Conservation (phyloP, 805 yeast genomes). For the Starmerella sp. region DNA sequence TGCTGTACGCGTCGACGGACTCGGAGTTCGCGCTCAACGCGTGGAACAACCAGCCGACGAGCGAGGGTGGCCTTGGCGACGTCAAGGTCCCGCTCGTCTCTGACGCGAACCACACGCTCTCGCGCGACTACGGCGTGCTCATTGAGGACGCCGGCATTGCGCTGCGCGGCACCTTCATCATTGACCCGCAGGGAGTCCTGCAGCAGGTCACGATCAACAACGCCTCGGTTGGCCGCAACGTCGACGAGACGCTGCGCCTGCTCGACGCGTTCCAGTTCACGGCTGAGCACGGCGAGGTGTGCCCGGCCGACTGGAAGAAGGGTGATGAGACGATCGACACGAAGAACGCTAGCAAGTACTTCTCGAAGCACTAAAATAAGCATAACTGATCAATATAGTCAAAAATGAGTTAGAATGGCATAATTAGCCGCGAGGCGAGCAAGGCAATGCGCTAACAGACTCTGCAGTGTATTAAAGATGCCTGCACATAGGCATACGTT, state of each 20-base stretch:
- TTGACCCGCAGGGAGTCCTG: slow-evolving; percentile 87
- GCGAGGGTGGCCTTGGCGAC: slow-evolving; percentile 97
- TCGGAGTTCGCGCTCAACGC: slow-evolving; percentile 95
- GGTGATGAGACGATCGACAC: slow-evolving; percentile 82
- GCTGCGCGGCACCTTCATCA: slow-evolving; percentile 94
- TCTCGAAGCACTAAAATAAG: slow-evolving; percentile 13
- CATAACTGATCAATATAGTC: no score
- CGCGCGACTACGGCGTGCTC: slow-evolving; percentile 95
- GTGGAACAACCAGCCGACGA: slow-evolving; percentile 94
- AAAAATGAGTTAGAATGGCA: no score
- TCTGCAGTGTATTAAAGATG: no score
- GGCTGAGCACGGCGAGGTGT: slow-evolving; percentile 97
- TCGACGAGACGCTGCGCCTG: slow-evolving; percentile 94
- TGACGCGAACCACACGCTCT: slow-evolving; percentile 90
- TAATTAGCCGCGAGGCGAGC: no score
- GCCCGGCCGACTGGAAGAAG: slow-evolving; percentile 99
- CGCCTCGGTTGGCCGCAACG: slow-evolving; percentile 98
- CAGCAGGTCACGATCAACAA: slow-evolving; percentile 98
- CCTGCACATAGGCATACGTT: no score
- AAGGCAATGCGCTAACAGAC: no score
- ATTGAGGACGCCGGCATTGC: slow-evolving; percentile 94
- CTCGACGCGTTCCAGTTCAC: slow-evolving; percentile 99
- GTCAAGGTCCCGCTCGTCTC: slow-evolving; percentile 89
- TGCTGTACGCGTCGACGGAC: slow-evolving; percentile 94
- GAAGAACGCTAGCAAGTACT: slow-evolving; percentile 17